A percentile compares a stretch with the other conserved stretches of the same genome.
Conservation (phyloP, 805 yeast species). For the Ogataea populi-albae region DNA sequence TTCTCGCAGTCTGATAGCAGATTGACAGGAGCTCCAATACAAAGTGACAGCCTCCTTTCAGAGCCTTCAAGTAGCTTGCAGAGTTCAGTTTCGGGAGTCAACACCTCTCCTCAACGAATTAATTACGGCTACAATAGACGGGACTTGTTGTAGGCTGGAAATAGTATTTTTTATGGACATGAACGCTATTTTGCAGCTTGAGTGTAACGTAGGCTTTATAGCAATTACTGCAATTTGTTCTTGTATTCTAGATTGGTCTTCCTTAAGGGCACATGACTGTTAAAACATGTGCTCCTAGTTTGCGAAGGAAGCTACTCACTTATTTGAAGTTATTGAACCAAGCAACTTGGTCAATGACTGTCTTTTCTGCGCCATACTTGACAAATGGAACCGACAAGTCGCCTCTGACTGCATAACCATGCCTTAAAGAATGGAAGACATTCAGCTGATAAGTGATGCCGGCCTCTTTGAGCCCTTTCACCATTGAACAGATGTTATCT, state of each 20-base stretch:
- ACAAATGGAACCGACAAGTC: constrained; percentile 49
- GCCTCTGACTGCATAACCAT: constrained; percentile 77
- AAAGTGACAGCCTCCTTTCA: constrained; percentile 4
- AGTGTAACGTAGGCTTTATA: too few species aligned
- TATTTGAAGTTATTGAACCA: constrained; percentile 16
- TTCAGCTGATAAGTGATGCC: constrained; percentile 55
- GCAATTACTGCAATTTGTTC: too few species aligned
- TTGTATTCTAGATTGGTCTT: too few species aligned
- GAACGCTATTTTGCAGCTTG: too few species aligned
- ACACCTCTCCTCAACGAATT: background rate
- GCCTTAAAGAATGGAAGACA: constrained; percentile 56
- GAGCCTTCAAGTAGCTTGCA: background rate
- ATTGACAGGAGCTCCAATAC: constrained; percentile 4
- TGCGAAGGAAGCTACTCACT: constrained; percentile 4
- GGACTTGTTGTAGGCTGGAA: constrained; percentile 15
- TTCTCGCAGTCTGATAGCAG: constrained; percentile 10
- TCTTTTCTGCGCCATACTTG: constrained; percentile 61
- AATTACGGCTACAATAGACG: constrained; percentile 16
- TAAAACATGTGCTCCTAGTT: too few species aligned
- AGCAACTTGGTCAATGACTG: constrained; percentile 43
- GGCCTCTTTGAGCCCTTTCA: constrained; percentile 47
- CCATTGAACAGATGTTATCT: constrained; percentile 59
- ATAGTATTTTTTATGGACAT: too few species aligned
- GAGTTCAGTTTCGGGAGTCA: constrained; percentile 1
- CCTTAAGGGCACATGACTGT: too few species aligned